Conservation (phyloP, 2,329 filamentous ascomycete species). For the Aspergillus luchuensis region DNA sequence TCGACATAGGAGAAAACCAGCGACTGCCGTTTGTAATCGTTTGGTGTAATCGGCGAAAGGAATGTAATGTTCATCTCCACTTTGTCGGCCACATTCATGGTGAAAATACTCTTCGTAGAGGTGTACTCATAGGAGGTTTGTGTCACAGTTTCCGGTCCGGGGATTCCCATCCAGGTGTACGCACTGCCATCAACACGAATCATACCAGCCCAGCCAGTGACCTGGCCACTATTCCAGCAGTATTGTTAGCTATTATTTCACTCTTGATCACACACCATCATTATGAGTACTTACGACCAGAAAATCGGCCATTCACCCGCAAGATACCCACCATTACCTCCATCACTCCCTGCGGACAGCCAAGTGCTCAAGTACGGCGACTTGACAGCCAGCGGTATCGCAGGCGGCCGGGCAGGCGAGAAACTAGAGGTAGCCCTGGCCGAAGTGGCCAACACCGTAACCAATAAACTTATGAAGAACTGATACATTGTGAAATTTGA, state of each 20-base stretch:
- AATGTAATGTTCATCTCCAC: slow-evolving; percentile 70
- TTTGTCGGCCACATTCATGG: slow-evolving; percentile 62
- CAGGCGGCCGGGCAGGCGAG: slow-evolving; percentile 65
- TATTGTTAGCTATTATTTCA: slow-evolving; percentile 4
- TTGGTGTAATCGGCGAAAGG: slow-evolving; percentile 67
- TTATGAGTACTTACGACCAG: slow-evolving; percentile 61
- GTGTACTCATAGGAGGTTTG: slow-evolving; percentile 70
- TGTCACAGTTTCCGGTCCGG: slow-evolving; percentile 49
- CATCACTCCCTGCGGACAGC: slow-evolving; percentile 63
- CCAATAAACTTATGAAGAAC: slow-evolving; percentile 27
- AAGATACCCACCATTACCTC: slow-evolving; percentile 66
- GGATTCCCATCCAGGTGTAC: slow-evolving; percentile 70
- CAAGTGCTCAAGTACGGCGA: slow-evolving; percentile 75
- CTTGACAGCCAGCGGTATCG: slow-evolving; percentile 71
- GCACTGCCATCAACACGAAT: slow-evolving; percentile 66
- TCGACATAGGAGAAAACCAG: slow-evolving; percentile 71
- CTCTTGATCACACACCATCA: neutral
- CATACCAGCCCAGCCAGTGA: slow-evolving; percentile 68
- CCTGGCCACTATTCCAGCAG: slow-evolving; percentile 49
- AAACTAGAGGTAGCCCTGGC: slow-evolving; percentile 55
- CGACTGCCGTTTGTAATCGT: slow-evolving; percentile 68
- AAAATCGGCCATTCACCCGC: slow-evolving; percentile 70
- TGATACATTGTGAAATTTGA: slow-evolving; percentile 33
- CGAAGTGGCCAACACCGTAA: slow-evolving; percentile 26
- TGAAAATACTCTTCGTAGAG: slow-evolving; percentile 71